Evolutionary conservation across 495 filamentous ascomycete genomes (phyloP).

Genomic region (Lasiosphaeria ovina): DNA sequence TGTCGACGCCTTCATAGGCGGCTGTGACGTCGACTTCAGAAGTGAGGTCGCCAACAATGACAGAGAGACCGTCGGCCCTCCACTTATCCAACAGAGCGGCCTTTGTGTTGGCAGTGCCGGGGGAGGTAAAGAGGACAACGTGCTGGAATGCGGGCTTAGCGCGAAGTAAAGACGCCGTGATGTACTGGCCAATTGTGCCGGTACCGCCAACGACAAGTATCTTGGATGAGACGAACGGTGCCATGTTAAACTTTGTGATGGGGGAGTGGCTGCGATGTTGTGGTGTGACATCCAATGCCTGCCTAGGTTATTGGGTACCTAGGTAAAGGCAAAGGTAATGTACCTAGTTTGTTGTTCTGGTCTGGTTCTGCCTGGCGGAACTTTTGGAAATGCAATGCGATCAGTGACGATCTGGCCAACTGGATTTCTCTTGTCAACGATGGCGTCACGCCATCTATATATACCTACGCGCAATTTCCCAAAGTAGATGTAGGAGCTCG

Average conservation of each 20-base stretch:
- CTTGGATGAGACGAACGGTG: conserved; percentile 40
- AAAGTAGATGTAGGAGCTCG: too few species aligned
- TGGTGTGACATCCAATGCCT: too few species aligned
- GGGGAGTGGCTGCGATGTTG: background rate
- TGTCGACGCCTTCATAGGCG: conserved; percentile 61
- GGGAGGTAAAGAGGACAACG: conserved; percentile 64
- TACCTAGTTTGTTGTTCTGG: too few species aligned
- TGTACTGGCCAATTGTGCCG: conserved; percentile 64
- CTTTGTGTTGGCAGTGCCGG: conserved; percentile 46
- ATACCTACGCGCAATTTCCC: too few species aligned
- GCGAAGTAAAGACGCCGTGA: conserved; percentile 56
- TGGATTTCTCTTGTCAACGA: too few species aligned
- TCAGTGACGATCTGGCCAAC: too few species aligned
- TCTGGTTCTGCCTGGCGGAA: too few species aligned
- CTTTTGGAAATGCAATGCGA: too few species aligned
- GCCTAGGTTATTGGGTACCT: too few species aligned
- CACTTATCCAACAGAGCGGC: conserved; percentile 48
- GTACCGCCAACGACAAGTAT: conserved; percentile 71
- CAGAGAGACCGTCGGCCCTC: conserved; percentile 49
- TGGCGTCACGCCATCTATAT: too few species aligned
- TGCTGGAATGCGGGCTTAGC: conserved; percentile 50
- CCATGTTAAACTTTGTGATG: conserved; percentile 20
- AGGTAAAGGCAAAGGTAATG: too few species aligned
- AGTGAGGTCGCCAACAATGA: conserved; percentile 60
- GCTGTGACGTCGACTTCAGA: conserved; percentile 50